These are phyloP conservation scores for Cercospora janseana DNA, from an alignment of 2,329 filamentous ascomycete genomes.

Conservation along the genomic window DNA sequence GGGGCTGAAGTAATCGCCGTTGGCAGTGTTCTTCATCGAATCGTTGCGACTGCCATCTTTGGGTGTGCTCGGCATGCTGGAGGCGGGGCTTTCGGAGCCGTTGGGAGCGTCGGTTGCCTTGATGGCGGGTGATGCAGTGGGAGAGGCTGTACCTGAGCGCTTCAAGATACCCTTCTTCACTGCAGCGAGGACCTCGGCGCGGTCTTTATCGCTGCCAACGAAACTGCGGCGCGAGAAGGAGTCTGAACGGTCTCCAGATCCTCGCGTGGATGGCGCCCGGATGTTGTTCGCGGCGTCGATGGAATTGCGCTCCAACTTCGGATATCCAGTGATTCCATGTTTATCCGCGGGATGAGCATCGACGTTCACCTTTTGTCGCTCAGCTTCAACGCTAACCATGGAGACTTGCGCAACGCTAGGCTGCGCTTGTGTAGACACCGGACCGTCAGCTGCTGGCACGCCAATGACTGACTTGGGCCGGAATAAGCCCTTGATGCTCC, in stretches of 20 bases:
- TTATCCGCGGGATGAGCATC: constrained; percentile 68
- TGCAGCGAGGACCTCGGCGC: constrained; percentile 85
- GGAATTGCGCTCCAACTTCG: constrained; percentile 78
- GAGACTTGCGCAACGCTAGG: constrained; percentile 81
- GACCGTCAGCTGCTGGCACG: constrained; percentile 67
- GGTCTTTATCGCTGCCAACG: constrained; percentile 82
- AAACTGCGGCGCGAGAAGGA: constrained; percentile 75
- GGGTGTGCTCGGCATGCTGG: constrained; percentile 84
- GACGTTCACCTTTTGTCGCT: constrained; percentile 78
- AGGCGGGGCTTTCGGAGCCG: constrained; percentile 74
- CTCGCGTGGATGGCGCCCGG: constrained; percentile 35
- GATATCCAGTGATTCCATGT: constrained; percentile 75
- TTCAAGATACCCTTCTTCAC: constrained; percentile 96
- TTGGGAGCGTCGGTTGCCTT: constrained; percentile 64
- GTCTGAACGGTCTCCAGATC: constrained; percentile 58
- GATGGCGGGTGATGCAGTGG: constrained; percentile 67
- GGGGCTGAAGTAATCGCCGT: constrained; percentile 85
- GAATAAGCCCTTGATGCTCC: constrained; percentile 91
- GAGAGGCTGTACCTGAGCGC: constrained; percentile 64
- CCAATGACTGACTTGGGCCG: constrained; percentile 89
- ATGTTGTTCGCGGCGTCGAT: constrained; percentile 58
- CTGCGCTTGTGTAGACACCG: constrained; percentile 52
- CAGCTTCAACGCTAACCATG: constrained; percentile 93
- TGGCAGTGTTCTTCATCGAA: constrained; percentile 60
- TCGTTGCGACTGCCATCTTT: constrained; percentile 60